These are phyloP conservation scores for Trichosporon faecale DNA, from an alignment of 1,284 basidiomycete genomes.

Conservation along the genomic window DNA sequence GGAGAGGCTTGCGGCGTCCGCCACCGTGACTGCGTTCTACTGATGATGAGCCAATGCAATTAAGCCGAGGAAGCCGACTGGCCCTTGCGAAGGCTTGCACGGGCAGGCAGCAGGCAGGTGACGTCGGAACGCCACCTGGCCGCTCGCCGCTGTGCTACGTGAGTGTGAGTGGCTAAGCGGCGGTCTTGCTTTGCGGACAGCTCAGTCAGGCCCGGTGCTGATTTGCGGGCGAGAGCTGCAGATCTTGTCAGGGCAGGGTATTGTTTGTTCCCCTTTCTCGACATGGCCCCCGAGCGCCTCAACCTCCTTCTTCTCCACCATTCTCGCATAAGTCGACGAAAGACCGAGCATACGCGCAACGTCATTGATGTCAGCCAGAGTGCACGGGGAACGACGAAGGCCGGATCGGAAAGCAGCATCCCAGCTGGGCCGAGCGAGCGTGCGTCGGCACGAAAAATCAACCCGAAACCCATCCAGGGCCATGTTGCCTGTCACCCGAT, in stretches of 20 bases:
- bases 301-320: too few relatives aligned
- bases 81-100: neutral
- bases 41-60: neutral
- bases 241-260: neutral
- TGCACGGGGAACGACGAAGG: too few relatives aligned
- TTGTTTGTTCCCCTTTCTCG: too few relatives aligned
- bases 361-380: too few relatives aligned
- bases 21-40: too few relatives aligned
- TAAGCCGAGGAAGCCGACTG: slow-evolving; percentile 5
- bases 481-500: neutral
- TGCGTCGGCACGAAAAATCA: neutral
- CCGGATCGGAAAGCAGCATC: too few relatives aligned
- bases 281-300: too few relatives aligned
- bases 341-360: too few relatives aligned
- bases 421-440: neutral
- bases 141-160: neutral
- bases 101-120: neutral
- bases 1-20: neutral
- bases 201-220: neutral
- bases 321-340: too few relatives aligned
- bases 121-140: neutral
- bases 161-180: neutral
- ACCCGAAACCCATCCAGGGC: neutral
- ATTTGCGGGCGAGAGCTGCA: neutral
- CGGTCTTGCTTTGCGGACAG: neutral